A percentile compares a stretch with the other conserved stretches of the same genome.
These are phyloP conservation scores for Penicillium sp. DNA, from an alignment of 2,329 filamentous ascomycete species.

Conservation along the genomic window DNA sequence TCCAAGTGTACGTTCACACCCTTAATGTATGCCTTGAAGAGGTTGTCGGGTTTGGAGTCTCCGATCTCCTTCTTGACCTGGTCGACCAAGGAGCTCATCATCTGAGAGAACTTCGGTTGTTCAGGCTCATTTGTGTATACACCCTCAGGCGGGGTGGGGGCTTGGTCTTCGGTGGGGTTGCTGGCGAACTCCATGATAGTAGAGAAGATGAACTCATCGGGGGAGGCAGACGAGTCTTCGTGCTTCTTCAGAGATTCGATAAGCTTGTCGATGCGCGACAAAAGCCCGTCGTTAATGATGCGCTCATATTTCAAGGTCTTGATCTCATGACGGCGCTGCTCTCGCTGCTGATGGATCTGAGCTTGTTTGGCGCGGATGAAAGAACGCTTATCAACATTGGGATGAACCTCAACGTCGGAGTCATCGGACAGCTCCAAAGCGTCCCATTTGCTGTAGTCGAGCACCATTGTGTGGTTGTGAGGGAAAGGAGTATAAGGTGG, in stretches of 20 bases:
- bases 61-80: slow-evolving; percentile 87
- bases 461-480: slow-evolving; percentile 47
- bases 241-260: slow-evolving; percentile 74
- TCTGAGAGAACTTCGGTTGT: slow-evolving; percentile 86
- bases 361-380: slow-evolving; percentile 98
- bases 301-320: slow-evolving; percentile 86
- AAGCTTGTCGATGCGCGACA: slow-evolving; percentile 78
- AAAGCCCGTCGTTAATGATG: slow-evolving; percentile 86
- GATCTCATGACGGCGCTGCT: slow-evolving; percentile 84
- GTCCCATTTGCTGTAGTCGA: slow-evolving; percentile 69
- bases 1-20: slow-evolving; percentile 75
- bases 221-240: slow-evolving; percentile 64
- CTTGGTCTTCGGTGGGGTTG: slow-evolving; percentile 71
- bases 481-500: slow-evolving; percentile 10
- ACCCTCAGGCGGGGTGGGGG: slow-evolving; percentile 73
- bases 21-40: slow-evolving; percentile 74
- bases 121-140: slow-evolving; percentile 75
- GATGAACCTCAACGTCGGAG: slow-evolving; percentile 96
- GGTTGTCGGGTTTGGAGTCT: slow-evolving; percentile 67
- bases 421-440: slow-evolving; percentile 96
- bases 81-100: slow-evolving; percentile 96
- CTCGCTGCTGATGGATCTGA: slow-evolving; percentile 90
- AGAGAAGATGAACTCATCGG: slow-evolving; percentile 84
- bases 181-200: slow-evolving; percentile 80
- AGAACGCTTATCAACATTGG: slow-evolving; percentile 96